Conservation (phyloP, 306 rosid genomes). For the Trifolium fragiferum region DNA sequence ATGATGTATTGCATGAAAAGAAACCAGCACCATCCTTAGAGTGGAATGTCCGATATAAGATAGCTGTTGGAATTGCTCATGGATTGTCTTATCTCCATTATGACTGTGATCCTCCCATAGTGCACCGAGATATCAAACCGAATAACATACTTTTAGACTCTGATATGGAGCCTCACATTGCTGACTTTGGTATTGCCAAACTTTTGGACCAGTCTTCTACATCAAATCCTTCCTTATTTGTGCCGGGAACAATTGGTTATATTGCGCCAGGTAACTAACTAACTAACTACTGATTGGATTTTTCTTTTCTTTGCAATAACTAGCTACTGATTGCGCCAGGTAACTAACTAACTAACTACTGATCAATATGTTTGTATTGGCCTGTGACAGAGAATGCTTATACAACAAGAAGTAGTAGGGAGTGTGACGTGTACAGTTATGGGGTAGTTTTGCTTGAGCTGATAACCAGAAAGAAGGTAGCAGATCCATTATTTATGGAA, state of each 20-base stretch:
- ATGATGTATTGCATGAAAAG: conserved; percentile 71
- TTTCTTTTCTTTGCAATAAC: conserved; percentile 27
- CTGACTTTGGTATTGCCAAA: conserved; percentile 89
- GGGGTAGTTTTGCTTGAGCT: conserved; percentile 84
- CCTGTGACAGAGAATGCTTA: conserved; percentile 68
- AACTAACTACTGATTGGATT: background rate
- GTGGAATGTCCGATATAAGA: conserved; percentile 70
- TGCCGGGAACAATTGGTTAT: conserved; percentile 77
- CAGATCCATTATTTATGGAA: conserved; percentile 58
- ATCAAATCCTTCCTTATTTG: conserved; percentile 46
- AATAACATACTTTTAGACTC: conserved; percentile 77
- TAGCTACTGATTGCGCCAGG: conserved; percentile 98
- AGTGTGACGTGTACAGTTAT: conserved; percentile 75
- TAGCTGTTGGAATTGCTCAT: conserved; percentile 77
- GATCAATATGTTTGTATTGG: conserved; percentile 17
- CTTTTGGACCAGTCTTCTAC: conserved; percentile 67
- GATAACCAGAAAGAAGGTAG: conserved; percentile 70
- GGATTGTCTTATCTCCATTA: conserved; percentile 81
- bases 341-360: conserved; percentile 38
- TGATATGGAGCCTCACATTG: conserved; percentile 81
- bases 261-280: conserved; percentile 80
- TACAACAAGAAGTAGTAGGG: conserved; percentile 51
- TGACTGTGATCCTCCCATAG: conserved; percentile 79
- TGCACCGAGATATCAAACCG: conserved; percentile 89
- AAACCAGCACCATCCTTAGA: conserved; percentile 53